Conservation (phyloP, 129 eudicot genomes). For the Kitagawia praeruptora region DNA sequence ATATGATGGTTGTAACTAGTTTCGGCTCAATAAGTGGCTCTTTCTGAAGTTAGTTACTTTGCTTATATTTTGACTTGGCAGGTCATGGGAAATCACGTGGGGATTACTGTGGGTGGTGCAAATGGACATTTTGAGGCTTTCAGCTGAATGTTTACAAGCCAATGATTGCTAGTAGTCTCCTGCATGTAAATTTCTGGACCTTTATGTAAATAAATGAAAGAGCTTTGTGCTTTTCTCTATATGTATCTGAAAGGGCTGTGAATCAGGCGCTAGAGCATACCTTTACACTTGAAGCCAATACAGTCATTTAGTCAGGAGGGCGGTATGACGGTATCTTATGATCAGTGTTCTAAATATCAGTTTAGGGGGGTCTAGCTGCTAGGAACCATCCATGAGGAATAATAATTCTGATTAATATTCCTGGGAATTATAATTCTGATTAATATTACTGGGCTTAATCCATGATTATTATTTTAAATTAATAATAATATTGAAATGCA, state of each 20-base stretch:
- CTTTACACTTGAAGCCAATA: neutral
- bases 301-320: neutral
- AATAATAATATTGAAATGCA: neutral
- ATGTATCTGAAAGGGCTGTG: neutral
- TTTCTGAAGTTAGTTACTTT: neutral
- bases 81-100: conserved; percentile 96
- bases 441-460: too few relatives aligned
- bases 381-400: too few relatives aligned
- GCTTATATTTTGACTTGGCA: conserved; percentile 23
- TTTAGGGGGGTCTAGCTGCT: neutral
- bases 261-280: neutral
- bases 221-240: neutral
- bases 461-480: neutral
- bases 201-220: neutral
- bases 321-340: neutral
- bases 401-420: too few relatives aligned
- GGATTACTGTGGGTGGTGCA: conserved; percentile 83
- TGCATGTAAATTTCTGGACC: conserved; percentile 52
- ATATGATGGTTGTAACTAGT: neutral
- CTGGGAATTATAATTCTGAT: too few relatives aligned
- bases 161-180: conserved; percentile 71
- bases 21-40: neutral
- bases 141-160: conserved; percentile 94
- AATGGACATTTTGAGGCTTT: conserved; percentile 99
- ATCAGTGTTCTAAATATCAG: too few relatives aligned